Conservation (phyloP, 2,329 filamentous ascomycete genomes). For the Sphaceloma murrayae region DNA sequence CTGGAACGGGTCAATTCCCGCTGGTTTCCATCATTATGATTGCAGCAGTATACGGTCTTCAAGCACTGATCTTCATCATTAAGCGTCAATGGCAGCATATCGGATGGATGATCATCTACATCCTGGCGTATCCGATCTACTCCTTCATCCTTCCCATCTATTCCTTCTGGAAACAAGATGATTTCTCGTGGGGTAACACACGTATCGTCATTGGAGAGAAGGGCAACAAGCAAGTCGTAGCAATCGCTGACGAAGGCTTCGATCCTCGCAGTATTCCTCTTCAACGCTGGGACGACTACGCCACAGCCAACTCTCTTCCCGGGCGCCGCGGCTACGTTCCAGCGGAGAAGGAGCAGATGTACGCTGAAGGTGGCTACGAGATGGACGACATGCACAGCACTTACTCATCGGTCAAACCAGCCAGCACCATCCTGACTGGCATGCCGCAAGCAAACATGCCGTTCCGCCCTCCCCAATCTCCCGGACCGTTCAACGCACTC, state of each 20-base stretch:
- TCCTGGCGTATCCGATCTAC: slow-evolving; percentile 90
- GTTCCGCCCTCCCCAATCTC: slow-evolving; percentile 57
- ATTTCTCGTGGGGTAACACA: slow-evolving; percentile 98
- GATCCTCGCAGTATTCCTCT: slow-evolving; percentile 88
- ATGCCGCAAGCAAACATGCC: slow-evolving; percentile 42
- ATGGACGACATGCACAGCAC: slow-evolving; percentile 98
- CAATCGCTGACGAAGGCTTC: slow-evolving; percentile 72
- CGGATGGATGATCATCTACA: slow-evolving; percentile 99
- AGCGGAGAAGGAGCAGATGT: slow-evolving; percentile 47
- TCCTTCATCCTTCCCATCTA: slow-evolving; percentile 86
- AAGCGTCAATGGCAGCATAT: slow-evolving; percentile 98
- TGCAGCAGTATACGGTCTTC: slow-evolving; percentile 85
- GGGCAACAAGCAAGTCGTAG: slow-evolving; percentile 81
- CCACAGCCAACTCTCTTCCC: slow-evolving; percentile 72
- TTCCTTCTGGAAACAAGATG: slow-evolving; percentile 99
- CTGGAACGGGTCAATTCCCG: slow-evolving; percentile 64
- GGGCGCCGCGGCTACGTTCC: slow-evolving; percentile 67
- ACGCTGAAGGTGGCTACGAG: slow-evolving; percentile 56
- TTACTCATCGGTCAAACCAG: slow-evolving; percentile 82
- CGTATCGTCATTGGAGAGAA: slow-evolving; percentile 94
- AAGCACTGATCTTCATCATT: slow-evolving; percentile 90
- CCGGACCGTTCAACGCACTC: slow-evolving; percentile 58
- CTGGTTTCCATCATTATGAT: slow-evolving; percentile 81
- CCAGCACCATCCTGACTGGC: slow-evolving; percentile 77
- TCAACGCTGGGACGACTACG: slow-evolving; percentile 97